phyloP scores from a whole-genome alignment of 1,139 yeast species.

The Yamadazyma atlantica region DNA sequence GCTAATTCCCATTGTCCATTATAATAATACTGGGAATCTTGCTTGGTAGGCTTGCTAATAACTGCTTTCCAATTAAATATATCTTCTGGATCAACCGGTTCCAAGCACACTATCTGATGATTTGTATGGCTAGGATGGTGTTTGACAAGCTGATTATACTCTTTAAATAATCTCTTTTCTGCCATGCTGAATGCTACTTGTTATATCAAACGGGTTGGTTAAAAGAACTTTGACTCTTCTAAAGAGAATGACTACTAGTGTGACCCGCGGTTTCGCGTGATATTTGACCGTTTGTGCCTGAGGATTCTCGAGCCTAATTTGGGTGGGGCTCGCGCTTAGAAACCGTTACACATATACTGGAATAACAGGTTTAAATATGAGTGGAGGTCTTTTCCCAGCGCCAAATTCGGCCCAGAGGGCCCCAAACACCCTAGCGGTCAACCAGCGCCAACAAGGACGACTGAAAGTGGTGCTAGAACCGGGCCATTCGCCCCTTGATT shows the following conservation, averaged over 20 bases:
- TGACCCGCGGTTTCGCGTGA: neutral
- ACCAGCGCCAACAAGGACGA: constrained; percentile 12
- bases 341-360: too few species aligned
- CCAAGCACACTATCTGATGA: constrained; percentile 41
- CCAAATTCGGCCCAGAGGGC: constrained; percentile 41
- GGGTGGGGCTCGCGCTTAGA: too few species aligned
- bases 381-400: constrained; percentile 32
- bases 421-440: constrained; percentile 12
- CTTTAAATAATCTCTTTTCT: constrained; percentile 31
- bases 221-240: too few species aligned
- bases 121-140: constrained; percentile 21
- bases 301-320: too few species aligned
- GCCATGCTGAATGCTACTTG: too few species aligned
- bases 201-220: constrained; percentile 5
- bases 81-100: constrained; percentile 45
- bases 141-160: constrained; percentile 24
- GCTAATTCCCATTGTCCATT: constrained; percentile 59
- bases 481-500: constrained; percentile 83
- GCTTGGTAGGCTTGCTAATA: constrained; percentile 51
- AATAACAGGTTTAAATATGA: neutral
- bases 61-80: constrained; percentile 60
- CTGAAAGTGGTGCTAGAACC: constrained; percentile 65
- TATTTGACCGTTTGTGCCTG: too few species aligned
- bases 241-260: neutral
- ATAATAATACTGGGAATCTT: constrained; percentile 44